Evolutionary conservation across 306 rosid species (phyloP), one percentile per base, ranked within the genome.

Genomic region (Dicorynia guianensis): DNA sequence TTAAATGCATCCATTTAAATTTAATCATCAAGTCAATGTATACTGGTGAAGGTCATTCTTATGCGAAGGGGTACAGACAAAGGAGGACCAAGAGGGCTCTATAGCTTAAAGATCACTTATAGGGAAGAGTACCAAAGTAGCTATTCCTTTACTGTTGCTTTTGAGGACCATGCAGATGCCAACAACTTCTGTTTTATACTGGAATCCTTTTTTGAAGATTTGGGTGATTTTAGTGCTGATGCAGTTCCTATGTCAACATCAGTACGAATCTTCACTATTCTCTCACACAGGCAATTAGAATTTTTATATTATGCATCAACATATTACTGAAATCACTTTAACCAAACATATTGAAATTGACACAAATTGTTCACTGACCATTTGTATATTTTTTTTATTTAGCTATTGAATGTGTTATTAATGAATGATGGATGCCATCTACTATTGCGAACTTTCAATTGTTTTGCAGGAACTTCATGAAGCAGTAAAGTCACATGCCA

Each of bases 151-250:
- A 81, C 85, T 8, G 88, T 94, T 74, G 98, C 89, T 67, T 94
- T 93, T 56, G 95, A 88, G 87, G 91, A 93, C 76, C 90, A 75
- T 1, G 74, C 59, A 18, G 97, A 93, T 81, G 97, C 94, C 78
- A 87, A 75, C 72, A 91, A 89, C 82, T 93, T 91, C 67, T 91
- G 93, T 84, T 87, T 81, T 63, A 67, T 94, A 17, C 79, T 94
- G 67, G 93, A 92, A 52, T 84, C 94, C 7, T 84, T 76, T 80
- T 94, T 90, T 15, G 85, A 90, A 75, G 98, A 88, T 67, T 76
- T 90, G 76, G 93, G 72, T 11, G 89, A 85, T 86, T 86, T 94
- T 67, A 80, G 84, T 25, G 91, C 91, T 10, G 89, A 86, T 50
- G 66, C 84, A 44, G 68, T 85, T 76, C 95, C 98, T 61, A 70